Evolutionary conservation across 441 rosid genomes (phyloP).

Genomic region (Adansonia grandidieri): DNA sequence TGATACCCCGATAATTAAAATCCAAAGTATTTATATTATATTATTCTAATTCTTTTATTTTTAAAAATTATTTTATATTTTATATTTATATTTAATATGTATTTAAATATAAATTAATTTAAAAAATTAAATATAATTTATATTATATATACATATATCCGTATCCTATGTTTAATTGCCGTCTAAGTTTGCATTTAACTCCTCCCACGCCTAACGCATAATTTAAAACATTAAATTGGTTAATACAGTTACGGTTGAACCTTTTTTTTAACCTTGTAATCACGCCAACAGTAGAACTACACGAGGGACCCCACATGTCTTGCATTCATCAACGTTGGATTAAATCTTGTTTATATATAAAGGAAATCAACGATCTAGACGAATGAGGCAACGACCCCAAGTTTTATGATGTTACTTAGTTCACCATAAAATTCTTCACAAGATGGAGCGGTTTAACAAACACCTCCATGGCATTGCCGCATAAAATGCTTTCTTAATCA

Average conservation of each 20-base stretch:
- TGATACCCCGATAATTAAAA: slow-evolving; percentile 10
- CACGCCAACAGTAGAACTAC: slow-evolving; percentile 8
- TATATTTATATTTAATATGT: no score
- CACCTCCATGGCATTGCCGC: slow-evolving; percentile 31
- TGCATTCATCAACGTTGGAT: slow-evolving; percentile 33
- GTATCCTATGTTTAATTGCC: neutral
- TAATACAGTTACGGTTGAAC: slow-evolving; percentile 48
- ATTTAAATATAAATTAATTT: no score
- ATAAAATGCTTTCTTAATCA: neutral
- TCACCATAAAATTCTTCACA: slow-evolving; percentile 45
- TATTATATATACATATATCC: no score
- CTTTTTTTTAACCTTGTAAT: slow-evolving; percentile 35
- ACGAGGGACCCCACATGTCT: neutral
- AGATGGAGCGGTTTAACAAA: slow-evolving; percentile 89
- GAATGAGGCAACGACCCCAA: slow-evolving; percentile 38
- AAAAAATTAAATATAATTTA: no score
- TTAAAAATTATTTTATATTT: no score
- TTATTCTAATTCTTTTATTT: no score
- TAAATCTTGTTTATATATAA: neutral
- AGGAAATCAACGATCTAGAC: neutral
- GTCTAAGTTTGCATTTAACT: slow-evolving; percentile 20
- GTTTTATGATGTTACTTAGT: slow-evolving; percentile 27
- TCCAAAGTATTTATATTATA: neutral
- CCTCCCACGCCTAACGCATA: neutral
- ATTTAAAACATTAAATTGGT: slow-evolving; percentile 23